Evolutionary conservation across 192 early-diverging fungal species (phyloP), one percentile per base, ranked within the genome.

Genomic region (Rhizophagus clarus): DNA sequence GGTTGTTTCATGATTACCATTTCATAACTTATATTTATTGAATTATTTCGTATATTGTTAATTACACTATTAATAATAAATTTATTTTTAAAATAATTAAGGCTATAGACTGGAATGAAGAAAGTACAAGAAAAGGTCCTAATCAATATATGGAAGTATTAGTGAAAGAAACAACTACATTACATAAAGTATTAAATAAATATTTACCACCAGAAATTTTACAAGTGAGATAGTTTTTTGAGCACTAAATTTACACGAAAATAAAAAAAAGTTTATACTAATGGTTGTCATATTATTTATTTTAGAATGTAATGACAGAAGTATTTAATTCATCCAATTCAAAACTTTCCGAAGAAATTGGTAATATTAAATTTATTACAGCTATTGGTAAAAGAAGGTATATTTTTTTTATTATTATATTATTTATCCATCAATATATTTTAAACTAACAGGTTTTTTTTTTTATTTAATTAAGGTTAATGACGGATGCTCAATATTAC

Each of bases 111-210:
- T 79, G 77, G 77, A 51, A 79, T 32, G 67, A 71, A 61, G 22
- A 80, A 68, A 76, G 61, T 71, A 78, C 2, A 42, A 49, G 42
- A 31, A 37, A 79, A 17, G 66, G 32, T 4, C 82, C 86, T 9
- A 93, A 88, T 72, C 77, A 86, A 0, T 93, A 93, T 68, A 98
- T 98, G 93, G 92, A 92, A 22, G 86, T 85, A 17, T 85, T 99
- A 17, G 94, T 97, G 63, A 99, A 95, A 84, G 97, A 99, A 83
- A 95, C 94, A 11, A 86, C 88, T 22, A 96, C 94, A 20, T 87
- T 99, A 76, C 95, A 99, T 84, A 96, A 95, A 78, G 96, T 99
- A 14, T 80, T 99, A n/a, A 85, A 88, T 60, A 93, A 94, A 78
- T 98, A 96, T 74, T 84, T 99, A 37, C 93, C 94, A 15, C 82